Percentiles rank a stretch among this genome's conserved stretches.
Evolutionary conservation across 2,329 filamentous ascomycete genomes (phyloP).

Genomic region (Venturia asperata): DNA sequence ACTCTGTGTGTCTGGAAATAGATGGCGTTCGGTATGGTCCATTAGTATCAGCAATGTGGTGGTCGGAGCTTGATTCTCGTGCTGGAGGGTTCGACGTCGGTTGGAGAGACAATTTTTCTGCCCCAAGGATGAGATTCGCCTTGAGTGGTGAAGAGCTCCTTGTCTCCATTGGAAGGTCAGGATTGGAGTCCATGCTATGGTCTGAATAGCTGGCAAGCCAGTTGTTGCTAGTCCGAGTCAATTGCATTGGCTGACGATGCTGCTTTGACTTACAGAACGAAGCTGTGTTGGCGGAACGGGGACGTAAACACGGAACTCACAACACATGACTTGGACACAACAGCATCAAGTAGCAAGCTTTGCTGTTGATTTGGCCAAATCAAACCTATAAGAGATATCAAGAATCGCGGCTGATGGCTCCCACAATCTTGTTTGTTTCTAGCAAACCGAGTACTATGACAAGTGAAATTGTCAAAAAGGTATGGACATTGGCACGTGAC

Average conservation of each 20-base stretch:
- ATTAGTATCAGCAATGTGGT: too few species aligned
- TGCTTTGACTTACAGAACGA: background rate
- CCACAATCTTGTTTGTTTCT: background rate
- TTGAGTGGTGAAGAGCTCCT: background rate
- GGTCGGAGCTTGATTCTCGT: background rate
- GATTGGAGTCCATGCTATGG: background rate
- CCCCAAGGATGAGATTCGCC: background rate
- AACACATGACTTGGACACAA: background rate
- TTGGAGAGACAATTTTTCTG: too few species aligned
- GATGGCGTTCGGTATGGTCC: background rate
- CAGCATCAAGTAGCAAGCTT: background rate
- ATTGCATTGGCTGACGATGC: background rate
- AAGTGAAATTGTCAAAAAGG: background rate
- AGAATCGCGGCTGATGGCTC: background rate
- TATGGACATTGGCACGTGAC: background rate
- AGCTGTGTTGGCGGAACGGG: background rate
- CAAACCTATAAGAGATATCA: background rate
- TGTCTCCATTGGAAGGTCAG: background rate
- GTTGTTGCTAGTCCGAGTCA: background rate
- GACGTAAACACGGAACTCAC: background rate
- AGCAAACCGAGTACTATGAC: background rate
- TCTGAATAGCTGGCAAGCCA: background rate
- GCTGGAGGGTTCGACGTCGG: background rate
- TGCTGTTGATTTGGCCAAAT: background rate
- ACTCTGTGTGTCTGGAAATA: background rate